Evolutionary conservation across 768 basidiomycete species (phyloP), one percentile per base, ranked within the genome.

Genomic region (Krasilnikovozyma curviuscula): DNA sequence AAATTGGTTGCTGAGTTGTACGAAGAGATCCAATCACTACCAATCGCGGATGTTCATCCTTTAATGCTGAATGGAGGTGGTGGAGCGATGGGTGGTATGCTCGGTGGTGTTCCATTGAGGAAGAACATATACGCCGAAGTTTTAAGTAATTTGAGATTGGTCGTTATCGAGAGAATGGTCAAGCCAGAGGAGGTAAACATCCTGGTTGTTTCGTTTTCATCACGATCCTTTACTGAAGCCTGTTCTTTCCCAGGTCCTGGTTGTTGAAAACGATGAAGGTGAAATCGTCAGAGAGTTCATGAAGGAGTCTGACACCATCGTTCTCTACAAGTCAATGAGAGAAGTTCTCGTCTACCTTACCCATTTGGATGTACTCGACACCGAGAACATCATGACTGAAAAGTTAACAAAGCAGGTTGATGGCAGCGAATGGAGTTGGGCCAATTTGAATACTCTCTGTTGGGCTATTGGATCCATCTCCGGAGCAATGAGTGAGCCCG

Each of bases 381-480:
- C 93, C 27, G 93, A 98, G 69, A 83, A 77, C 31, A 95, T 98
- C 66, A 71, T 98, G 59, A 93, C 89, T 32, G 91, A 95, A 68
- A 98, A 98, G 66, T 72, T 97, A 42, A 74, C 83, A 35, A 93
- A 89, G 67, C 93, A 98, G 71, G 89, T 69, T 10, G 88, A 95
- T 59, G 86, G 85, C 14, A 77, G 81, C 10, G 93, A 98, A 66
- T 98, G 93, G 93, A 93, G 88, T 24, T 98, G 93, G 93, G 83
- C 93, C 58, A 97, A 97, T 63, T 70, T 97, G 47, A 98, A 97
- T 67, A 95, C 91, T 3, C 76, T 98, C 10, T 98, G 93, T 66
- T 98, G 93, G 93, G 93, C 93, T 46, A 98, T 97, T 58, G 93
- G 93, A 50, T 95, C 89, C 1, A 97, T 98, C 53, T 95, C 91